Percentiles rank a stretch among this genome's conserved stretches.
Evolutionary conservation across 148 eudicot species (phyloP).

Genomic region (Hydrangea macrophylla): DNA sequence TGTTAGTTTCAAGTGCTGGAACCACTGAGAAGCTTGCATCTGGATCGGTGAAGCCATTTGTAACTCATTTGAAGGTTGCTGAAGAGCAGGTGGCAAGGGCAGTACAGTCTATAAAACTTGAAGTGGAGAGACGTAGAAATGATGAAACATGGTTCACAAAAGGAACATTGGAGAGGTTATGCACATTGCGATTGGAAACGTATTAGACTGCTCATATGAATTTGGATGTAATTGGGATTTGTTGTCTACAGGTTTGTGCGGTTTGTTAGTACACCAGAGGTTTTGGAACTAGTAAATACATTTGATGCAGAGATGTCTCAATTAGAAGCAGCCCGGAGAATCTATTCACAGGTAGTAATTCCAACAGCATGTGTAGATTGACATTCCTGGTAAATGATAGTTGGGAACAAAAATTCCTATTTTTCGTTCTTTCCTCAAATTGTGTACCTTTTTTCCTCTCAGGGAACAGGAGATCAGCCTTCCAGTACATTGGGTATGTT

Average conservation of each 20-base stretch:
- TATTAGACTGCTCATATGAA: not conserved
- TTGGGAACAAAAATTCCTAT: not conserved
- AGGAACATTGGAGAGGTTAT: conserved; percentile 91
- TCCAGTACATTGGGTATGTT: conserved; percentile 48
- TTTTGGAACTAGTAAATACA: conserved; percentile 79
- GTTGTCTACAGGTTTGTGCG: conserved; percentile 77
- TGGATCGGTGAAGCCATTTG: conserved; percentile 83
- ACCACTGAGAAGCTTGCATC: conserved; percentile 85
- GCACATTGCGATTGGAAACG: conserved; percentile 11
- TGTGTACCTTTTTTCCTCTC: conserved; percentile 28
- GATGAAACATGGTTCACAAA: conserved; percentile 85
- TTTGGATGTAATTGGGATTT: conserved; percentile 19
- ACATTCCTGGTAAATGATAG: not conserved
- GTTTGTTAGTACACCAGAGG: conserved; percentile 90
- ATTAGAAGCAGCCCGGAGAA: conserved; percentile 86
- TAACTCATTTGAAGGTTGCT: conserved; percentile 71
- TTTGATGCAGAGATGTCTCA: conserved; percentile 92
- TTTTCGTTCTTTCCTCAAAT: conserved; percentile 2
- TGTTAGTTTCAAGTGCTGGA: conserved; percentile 79
- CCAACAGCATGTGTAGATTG: conserved; percentile 8
- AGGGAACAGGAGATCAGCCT: conserved; percentile 65
- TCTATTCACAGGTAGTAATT: conserved; percentile 78
- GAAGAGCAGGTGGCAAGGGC: conserved; percentile 77
- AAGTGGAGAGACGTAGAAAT: conserved; percentile 47
- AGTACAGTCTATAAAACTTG: conserved; percentile 76